Conservation (phyloP, 257 asterid species). For the Przewalskia tangutica region DNA sequence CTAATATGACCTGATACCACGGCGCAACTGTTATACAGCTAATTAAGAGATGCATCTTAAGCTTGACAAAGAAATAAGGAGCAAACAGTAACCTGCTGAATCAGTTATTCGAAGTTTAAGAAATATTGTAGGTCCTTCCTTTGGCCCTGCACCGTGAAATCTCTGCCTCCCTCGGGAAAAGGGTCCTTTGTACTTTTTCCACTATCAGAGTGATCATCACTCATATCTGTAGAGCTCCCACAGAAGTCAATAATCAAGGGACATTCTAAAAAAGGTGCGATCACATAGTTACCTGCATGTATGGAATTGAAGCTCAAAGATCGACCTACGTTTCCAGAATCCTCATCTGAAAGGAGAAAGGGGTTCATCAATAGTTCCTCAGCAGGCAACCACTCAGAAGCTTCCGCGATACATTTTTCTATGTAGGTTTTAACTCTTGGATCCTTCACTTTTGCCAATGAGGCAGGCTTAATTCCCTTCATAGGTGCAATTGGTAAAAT, state of each 20-base stretch:
- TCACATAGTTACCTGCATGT: conserved; percentile 29
- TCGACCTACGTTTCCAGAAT: conserved; percentile 36
- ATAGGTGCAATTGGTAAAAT: neutral
- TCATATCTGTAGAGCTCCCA: conserved; percentile 3
- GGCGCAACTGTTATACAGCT: conserved; percentile 1
- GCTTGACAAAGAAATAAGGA: conserved; percentile 2
- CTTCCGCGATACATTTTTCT: conserved; percentile 82
- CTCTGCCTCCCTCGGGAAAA: conserved; percentile 25
- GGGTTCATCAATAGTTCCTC: conserved; percentile 76
- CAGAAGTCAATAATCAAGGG: neutral
- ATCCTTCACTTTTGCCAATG: conserved; percentile 22
- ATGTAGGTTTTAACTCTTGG: conserved; percentile 62
- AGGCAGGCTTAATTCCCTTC: conserved; percentile 97
- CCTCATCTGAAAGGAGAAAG: conserved; percentile 62
- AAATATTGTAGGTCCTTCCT: conserved; percentile 83
- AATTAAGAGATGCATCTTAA: neutral
- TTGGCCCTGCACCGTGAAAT: conserved; percentile 58
- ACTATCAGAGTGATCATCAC: conserved; percentile 22
- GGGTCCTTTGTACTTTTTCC: conserved; percentile 28
- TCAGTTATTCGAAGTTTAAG: conserved; percentile 78
- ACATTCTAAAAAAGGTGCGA: neutral
- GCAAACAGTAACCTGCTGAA: conserved; percentile 52
- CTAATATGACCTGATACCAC: conserved; percentile 49
- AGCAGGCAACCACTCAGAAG: conserved; percentile 70
- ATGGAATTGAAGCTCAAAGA: conserved; percentile 27